A percentile compares a stretch with the other conserved stretches of the same genome.
Evolutionary conservation across 345 rosid genomes (phyloP).

Genomic region (Acer saccharum): DNA sequence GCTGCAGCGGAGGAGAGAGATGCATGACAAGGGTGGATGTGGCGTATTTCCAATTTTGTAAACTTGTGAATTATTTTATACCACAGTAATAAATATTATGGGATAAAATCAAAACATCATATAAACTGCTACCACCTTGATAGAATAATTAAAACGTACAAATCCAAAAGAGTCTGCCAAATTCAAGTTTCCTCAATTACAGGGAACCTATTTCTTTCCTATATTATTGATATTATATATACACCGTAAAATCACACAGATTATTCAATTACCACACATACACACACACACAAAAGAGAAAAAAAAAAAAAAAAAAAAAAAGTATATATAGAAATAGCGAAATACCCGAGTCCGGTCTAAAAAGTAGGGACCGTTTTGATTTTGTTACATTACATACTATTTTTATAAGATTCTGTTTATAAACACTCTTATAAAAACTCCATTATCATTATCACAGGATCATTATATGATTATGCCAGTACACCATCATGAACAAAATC

Average conservation of each 20-base stretch:
- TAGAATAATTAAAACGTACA: too few species aligned
- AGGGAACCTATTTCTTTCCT: not conserved
- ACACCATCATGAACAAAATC: constrained; percentile 29
- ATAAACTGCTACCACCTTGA: too few species aligned
- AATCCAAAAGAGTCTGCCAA: not conserved
- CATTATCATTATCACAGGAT: not conserved
- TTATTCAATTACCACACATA: not conserved
- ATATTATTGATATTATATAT: too few species aligned
- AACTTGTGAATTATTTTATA: too few species aligned
- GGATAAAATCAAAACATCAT: too few species aligned
- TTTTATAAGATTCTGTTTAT: not conserved
- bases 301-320: too few species aligned
- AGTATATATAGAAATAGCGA: not conserved
- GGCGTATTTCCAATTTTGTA: too few species aligned
- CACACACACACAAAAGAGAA: too few species aligned
- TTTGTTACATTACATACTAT: not conserved
- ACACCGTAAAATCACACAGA: too few species aligned
- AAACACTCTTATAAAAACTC: constrained; percentile 24
- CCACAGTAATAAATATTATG: too few species aligned
- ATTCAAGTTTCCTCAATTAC: not conserved
- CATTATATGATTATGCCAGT: not conserved
- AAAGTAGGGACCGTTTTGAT: not conserved
- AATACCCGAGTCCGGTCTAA: not conserved
- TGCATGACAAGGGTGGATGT: too few species aligned
- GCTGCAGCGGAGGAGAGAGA: too few species aligned